Percentiles rank a stretch among this genome's conserved stretches.
Evolutionary conservation across 1,284 basidiomycete genomes (phyloP).

Genomic region (Malassezia brasiliensis): DNA sequence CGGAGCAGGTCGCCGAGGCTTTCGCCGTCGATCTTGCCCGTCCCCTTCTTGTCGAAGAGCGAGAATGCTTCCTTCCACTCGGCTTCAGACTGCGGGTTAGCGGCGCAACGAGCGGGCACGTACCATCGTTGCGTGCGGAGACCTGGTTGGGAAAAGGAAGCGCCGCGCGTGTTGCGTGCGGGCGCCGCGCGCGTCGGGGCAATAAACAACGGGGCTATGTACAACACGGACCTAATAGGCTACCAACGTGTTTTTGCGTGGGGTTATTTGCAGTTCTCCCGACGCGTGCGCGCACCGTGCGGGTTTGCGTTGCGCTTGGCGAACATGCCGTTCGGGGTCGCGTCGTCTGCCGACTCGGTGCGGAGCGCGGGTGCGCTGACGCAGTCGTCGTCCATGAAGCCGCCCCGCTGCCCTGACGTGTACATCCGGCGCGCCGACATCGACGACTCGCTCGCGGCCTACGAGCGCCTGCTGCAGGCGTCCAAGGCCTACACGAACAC

Average conservation of each 20-base stretch:
- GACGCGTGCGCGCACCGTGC: too few species aligned
- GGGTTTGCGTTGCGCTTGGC: too few species aligned
- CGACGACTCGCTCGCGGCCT: constrained; percentile 65
- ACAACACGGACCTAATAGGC: background rate
- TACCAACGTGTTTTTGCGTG: background rate
- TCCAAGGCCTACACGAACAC: constrained; percentile 75
- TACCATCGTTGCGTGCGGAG: background rate
- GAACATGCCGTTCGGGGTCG: background rate
- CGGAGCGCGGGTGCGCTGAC: background rate
- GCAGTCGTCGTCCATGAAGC: constrained; percentile 3
- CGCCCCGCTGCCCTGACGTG: constrained; percentile 53
- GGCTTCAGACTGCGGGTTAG: constrained; percentile 30
- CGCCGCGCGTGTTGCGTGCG: background rate
- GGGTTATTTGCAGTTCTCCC: background rate
- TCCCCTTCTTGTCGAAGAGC: constrained; percentile 93
- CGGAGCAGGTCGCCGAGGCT: constrained; percentile 88
- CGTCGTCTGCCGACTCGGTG: constrained; percentile 5
- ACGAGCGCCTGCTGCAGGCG: constrained; percentile 70
- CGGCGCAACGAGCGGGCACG: background rate
- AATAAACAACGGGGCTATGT: background rate
- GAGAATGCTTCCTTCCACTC: constrained; percentile 80
- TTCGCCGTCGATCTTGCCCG: constrained; percentile 74
- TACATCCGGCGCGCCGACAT: constrained; percentile 72
- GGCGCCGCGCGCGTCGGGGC: background rate
- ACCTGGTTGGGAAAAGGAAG: background rate